Evolutionary conservation across 2,329 filamentous ascomycete species (phyloP).

Genomic region (Diplodia mutila): DNA sequence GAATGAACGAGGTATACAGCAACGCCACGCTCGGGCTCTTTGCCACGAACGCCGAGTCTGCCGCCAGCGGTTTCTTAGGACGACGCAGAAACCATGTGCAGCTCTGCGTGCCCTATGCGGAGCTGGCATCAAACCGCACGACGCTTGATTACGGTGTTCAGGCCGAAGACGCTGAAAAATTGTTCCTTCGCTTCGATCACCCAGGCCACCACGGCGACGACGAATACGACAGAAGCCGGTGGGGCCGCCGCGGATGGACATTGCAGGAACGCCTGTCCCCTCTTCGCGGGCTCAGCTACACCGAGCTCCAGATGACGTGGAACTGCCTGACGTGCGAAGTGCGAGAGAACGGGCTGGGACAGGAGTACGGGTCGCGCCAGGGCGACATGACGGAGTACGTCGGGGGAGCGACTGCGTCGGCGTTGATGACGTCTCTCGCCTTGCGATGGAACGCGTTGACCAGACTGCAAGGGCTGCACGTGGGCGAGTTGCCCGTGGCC

Average conservation of each 20-base stretch:
- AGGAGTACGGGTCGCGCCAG: not conserved
- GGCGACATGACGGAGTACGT: not conserved
- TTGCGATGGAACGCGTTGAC: not conserved
- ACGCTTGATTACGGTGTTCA: not conserved
- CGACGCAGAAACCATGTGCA: not conserved
- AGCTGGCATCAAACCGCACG: not conserved
- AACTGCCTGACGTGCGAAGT: not conserved
- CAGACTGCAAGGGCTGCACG: not conserved
- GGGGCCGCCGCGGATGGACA: not conserved
- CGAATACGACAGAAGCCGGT: not conserved
- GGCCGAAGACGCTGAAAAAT: not conserved
- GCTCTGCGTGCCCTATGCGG: not conserved
- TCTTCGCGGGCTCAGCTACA: not conserved
- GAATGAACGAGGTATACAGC: not conserved
- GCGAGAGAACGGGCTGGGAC: not conserved
- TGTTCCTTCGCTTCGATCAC: not conserved
- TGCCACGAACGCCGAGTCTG: not conserved
- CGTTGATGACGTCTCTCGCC: not conserved
- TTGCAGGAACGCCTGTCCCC: not conserved
- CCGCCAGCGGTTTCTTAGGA: not conserved
- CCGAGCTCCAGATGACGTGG: not conserved
- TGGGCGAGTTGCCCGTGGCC: not conserved
- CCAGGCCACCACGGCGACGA: not conserved
- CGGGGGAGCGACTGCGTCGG: not conserved
- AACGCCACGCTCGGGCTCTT: not conserved